Conservation (phyloP, 1,284 basidiomycete genomes). For the Fomitopsis betulina region DNA sequence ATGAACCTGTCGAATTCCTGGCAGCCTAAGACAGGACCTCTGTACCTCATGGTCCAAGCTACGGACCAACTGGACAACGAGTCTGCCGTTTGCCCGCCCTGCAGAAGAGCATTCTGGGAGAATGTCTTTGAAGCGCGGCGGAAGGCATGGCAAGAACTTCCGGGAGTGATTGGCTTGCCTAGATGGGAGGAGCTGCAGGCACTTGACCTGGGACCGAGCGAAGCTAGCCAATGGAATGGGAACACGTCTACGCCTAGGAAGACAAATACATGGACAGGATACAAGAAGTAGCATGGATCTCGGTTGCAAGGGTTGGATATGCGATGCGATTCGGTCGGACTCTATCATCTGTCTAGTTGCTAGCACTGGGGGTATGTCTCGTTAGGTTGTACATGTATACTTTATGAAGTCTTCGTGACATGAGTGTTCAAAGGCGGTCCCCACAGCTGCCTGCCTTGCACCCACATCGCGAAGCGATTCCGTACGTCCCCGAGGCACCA, state of each 20-base stretch:
- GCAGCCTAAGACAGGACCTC: slow-evolving; percentile 46
- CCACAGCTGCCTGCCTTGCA: slow-evolving; percentile 49
- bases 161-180: slow-evolving; percentile 39
- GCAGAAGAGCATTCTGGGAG: slow-evolving; percentile 38
- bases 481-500: slow-evolving; percentile 74
- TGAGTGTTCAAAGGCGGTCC: neutral
- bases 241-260: neutral
- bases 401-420: neutral
- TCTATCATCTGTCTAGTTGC: neutral
- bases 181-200: slow-evolving; percentile 40
- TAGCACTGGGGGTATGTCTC: neutral
- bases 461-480: slow-evolving; percentile 68
- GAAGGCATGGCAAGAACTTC: slow-evolving; percentile 45
- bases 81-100: slow-evolving; percentile 37
- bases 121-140: slow-evolving; percentile 38
- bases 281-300: neutral
- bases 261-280: neutral
- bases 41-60: slow-evolving; percentile 51
- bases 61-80: slow-evolving; percentile 35
- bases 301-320: neutral
- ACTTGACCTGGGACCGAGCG: slow-evolving; percentile 21
- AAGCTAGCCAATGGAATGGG: neutral
- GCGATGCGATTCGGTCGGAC: neutral
- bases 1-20: slow-evolving; percentile 45
- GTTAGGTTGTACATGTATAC: neutral